These are phyloP conservation scores for Magnaporthales sp. DNA, from an alignment of 2,329 filamentous ascomycete genomes.

Conservation along the genomic window DNA sequence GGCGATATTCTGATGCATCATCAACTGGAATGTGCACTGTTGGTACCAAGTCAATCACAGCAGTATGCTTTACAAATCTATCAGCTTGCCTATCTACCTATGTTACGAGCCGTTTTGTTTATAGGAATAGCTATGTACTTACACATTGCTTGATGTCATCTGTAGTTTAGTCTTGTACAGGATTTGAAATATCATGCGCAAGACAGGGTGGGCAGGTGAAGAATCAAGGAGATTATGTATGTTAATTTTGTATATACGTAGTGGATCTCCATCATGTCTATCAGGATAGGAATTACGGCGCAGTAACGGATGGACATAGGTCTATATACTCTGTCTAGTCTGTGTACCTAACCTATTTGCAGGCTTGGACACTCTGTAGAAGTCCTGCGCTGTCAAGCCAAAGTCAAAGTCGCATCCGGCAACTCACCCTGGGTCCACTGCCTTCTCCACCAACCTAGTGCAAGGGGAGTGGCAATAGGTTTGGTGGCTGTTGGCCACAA, in stretches of 20 bases:
- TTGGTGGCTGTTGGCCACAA: neutral
- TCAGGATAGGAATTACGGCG: neutral
- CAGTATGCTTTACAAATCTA: neutral
- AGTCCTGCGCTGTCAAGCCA: neutral
- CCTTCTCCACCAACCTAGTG: neutral
- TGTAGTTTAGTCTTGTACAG: too few relatives aligned
- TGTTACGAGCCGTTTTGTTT: neutral
- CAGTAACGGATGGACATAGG: neutral
- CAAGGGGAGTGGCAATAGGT: too few relatives aligned
- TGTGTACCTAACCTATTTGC: too few relatives aligned
- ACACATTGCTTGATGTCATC: too few relatives aligned
- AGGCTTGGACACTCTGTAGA: too few relatives aligned
- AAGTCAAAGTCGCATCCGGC: neutral
- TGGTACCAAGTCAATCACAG: neutral
- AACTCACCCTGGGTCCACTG: neutral
- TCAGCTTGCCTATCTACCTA: neutral
- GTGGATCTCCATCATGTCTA: neutral
- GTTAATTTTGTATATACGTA: neutral
- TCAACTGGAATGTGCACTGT: neutral
- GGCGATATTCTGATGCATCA: neutral
- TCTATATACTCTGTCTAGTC: too few relatives aligned
- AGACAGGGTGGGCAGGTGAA: neutral
- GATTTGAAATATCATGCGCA: neutral
- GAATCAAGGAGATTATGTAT: neutral
- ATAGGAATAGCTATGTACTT: too few relatives aligned